phyloP scores from a whole-genome alignment of 257 asterid species.

The Osmanthus fragrans region DNA sequence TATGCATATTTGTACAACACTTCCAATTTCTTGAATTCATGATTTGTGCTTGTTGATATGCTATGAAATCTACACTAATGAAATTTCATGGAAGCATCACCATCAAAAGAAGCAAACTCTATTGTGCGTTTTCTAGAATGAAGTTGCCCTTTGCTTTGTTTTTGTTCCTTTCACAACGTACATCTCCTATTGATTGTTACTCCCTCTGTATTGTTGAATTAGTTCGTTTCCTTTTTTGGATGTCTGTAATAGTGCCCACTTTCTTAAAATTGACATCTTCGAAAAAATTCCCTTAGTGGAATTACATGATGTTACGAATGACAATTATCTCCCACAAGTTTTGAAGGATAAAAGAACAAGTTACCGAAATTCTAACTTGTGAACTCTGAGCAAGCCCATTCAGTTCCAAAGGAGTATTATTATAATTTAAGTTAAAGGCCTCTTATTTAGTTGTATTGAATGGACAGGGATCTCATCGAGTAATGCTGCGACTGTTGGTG shows the following conservation, averaged over 20 bases:
- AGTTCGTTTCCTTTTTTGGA: not conserved
- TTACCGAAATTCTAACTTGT: not conserved
- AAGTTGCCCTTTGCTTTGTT: not conserved
- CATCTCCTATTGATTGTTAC: not conserved
- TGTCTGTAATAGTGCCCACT: not conserved
- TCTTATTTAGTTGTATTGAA: conserved; percentile 18
- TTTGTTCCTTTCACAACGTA: not conserved
- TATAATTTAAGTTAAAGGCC: conserved; percentile 14
- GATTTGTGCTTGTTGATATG: not conserved
- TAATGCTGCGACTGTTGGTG: conserved; percentile 73
- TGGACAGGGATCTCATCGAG: conserved; percentile 84
- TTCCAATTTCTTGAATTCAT: conserved; percentile 6
- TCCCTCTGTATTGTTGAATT: not conserved
- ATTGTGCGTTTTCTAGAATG: not conserved
- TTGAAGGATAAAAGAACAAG: not conserved
- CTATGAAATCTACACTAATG: not conserved
- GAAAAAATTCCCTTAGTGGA: not conserved
- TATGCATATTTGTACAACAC: not conserved
- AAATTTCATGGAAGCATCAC: not conserved
- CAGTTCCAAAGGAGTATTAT: not conserved
- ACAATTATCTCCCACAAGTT: not conserved
- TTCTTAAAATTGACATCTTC: not conserved
- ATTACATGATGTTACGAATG: not conserved
- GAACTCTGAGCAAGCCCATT: not conserved
- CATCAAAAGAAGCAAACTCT: not conserved